Base-by-base conservation (phyloP, 2,329 filamentous ascomycete genomes). In the Sporothrix inflata region DNA sequence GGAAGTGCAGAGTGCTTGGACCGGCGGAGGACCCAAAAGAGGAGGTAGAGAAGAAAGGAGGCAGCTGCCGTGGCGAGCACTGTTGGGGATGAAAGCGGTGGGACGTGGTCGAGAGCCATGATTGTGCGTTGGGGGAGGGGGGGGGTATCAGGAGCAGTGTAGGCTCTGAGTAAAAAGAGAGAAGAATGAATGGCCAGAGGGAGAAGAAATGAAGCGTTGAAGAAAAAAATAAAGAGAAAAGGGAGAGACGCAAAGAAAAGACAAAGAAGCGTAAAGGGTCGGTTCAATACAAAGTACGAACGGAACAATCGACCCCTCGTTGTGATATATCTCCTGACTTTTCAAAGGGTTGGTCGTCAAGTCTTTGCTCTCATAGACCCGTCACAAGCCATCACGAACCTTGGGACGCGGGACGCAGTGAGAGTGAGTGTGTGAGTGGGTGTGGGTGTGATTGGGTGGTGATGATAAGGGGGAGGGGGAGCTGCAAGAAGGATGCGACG, bases 1-100 rank as follows among this genome's bases (percentile, higher is more conserved):
- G 75, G 73, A 27, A 71, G 27, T 4, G 67, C 3, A 12, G 70
- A 40, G 21, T 63, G 68, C 1, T 24, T 40, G 4, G 72, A 68
- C 45, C 69, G 60, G 14, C 49, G 30, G 14, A 70, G 8, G 14
- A 42, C 19, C 8, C 30, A 40, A n/a, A 55, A 68, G 19, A 74
- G 51, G 2, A 72, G 27, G 55, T 38, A 69, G 19, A 70, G 42
- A 12, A 73, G 14, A 4, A 73, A 9, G 4, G 68, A 73, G 4
- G 69, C 69, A 0, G 53, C 72, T 4, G 63, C 72, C 1, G 55
- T 27, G 3, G 55, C 65, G 11, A 71, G 65, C 34, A 71, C 53
- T 5, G 69, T 38, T 2, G 53, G 69, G 1, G 68, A 71, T 4
- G n/a, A 19, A 11, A 61, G 40, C 4, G 45, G 42, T 21, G 61